Evolutionary conservation across 495 filamentous ascomycete genomes (phyloP).

Genomic region (Neurospora intermedia): DNA sequence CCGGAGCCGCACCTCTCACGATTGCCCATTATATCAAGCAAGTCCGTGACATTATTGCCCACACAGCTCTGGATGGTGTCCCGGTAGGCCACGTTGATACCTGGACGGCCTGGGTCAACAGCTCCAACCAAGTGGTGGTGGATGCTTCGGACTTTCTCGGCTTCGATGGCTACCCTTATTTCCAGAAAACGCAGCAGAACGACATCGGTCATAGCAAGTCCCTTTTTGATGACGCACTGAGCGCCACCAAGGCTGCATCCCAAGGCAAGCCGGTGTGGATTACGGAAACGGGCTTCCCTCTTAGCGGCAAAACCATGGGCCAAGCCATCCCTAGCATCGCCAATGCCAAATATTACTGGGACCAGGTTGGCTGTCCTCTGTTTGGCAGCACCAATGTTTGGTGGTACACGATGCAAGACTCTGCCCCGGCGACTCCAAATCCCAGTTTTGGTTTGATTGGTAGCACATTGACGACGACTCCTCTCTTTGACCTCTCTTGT

Average conservation of each 20-base stretch:
- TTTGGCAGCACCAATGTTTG: conserved; percentile 60
- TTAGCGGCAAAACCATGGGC: conserved; percentile 49
- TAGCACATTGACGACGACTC: conserved; percentile 35
- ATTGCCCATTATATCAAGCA: conserved; percentile 57
- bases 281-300: conserved; percentile 85
- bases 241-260: conserved; percentile 45
- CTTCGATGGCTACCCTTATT: conserved; percentile 67
- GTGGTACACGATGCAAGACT: conserved; percentile 70
- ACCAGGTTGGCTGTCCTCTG: conserved; percentile 61
- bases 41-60: conserved; percentile 46
- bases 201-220: conserved; percentile 46
- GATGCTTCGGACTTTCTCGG: conserved; percentile 65
- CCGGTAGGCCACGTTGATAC: conserved; percentile 84
- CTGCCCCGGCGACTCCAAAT: conserved; percentile 41
- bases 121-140: conserved; percentile 59
- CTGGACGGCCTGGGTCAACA: conserved; percentile 77
- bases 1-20: conserved; percentile 45
- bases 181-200: conserved; percentile 56
- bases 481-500: conserved; percentile 56
- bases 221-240: conserved; percentile 54
- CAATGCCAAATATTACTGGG: conserved; percentile 77
- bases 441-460: conserved; percentile 59
- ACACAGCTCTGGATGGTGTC: conserved; percentile 43
- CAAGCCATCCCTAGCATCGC: conserved; percentile 49
- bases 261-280: conserved; percentile 70